Base-by-base conservation (phyloP, 208 protist genomes). In the Crithidia fasciculata region DNA sequence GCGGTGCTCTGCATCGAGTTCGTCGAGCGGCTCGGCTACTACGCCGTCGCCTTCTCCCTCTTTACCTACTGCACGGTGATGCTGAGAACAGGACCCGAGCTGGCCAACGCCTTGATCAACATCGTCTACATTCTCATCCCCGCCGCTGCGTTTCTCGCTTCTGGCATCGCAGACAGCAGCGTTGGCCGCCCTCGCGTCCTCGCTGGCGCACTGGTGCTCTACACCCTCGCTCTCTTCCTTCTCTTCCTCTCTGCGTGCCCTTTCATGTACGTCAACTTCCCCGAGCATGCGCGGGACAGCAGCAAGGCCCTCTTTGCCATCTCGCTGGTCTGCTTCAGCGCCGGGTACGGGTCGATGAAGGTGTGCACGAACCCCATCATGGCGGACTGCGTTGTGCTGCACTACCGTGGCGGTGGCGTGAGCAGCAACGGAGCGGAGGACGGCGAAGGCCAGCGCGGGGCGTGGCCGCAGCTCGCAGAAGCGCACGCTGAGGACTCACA, bases 311-410 rank as follows among this genome's bases (percentile, higher is more conserved):
- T 89, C 28, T 87, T 90, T 59, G 61, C 54, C n/a, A 0, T 79
- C 0, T 63, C 78, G 9, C 72, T 86, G 37, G 12, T 78, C 3
- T 36, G 64, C n/a, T 85, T 89, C 45, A 74, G 69, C 47, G 57
- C 66, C 12, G 87, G 87, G 18, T 92, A 92, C 73, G 87, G 87
- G 9, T 83, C 80, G 0, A 88, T 92, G 85, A 92, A 92, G 69
- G 83, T 90, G 41, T 92, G 87, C 81, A 90, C 84, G 5, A 87
- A 85, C 62, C 87, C 87, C 8, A 77, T 92, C 52, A 89, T 92
- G 87, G 87, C 85, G 7, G 85, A 92, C 64, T 81, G 75, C 69
- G 73, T 92, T 53, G 72, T 82, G 8, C 47, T 61, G 40, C 59
- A 54, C 1, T 85, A 86, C 67, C 73, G 71, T 19, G 71, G 58